Evolutionary conservation across 805 yeast species (phyloP), one percentile per base, ranked within the genome.

Genomic region (Wickerhamiella azymoides): DNA sequence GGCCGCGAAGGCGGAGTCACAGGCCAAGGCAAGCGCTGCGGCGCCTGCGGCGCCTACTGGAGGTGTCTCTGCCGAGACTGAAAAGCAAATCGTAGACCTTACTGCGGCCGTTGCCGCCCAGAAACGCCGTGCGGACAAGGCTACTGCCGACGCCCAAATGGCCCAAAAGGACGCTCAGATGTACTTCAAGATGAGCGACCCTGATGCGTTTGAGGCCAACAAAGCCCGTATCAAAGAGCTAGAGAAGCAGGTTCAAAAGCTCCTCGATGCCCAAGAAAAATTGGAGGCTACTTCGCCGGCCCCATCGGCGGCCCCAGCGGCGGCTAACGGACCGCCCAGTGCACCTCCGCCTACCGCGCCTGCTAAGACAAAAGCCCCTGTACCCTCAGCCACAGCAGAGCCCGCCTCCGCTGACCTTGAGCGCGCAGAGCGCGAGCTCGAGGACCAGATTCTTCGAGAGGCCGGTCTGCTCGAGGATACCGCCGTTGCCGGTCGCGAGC

Each of bases 401-500:
- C 37, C 19, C 11, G 24, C 11, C 6, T 8, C n/a, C n/a, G 17
- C 19, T 32, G 40, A 19, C 27, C 14, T 19, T 10, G 44, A 41
- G 32, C 39, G 45, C n/a, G 45, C n/a, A 10, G 44, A 41, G 32
- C 39, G 45, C n/a, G 45, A 42, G 14, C 21, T 42, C 3, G 45
- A 42, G 19, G 45, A 42, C 21, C 35, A 42, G 24, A 42, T 42
- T 18, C 40, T 42, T 5, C 36, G 46, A 19, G 46, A 43, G 18
- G 41, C 46, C 3, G 46, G 46, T 3, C 38, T 37, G 10, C 41
- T 43, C 32, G 46, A 42, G 16, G 32, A 19, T 11, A 92, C 84
- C 58, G 81, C 88, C 0, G 69, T 86, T 0, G 76, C 76, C 2
- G 95, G 95, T 1, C 70, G 88, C 38, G 66, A 66, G 24, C 70